Evolutionary conservation across 108 stramenopile genomes (phyloP).

Genomic region (Hondaea fermentalgiana): DNA sequence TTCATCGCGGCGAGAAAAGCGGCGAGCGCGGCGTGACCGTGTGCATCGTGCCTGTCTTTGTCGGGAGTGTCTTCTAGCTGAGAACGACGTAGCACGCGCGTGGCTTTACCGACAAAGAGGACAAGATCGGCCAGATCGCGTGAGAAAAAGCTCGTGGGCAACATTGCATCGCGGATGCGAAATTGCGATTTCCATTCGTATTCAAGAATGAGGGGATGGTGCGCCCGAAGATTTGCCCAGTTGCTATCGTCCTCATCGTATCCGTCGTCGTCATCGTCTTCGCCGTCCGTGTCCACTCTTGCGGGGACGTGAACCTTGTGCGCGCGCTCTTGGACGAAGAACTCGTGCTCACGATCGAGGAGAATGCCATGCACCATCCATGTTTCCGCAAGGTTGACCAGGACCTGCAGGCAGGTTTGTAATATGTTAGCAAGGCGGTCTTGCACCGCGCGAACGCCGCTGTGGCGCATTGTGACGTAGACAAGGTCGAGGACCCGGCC

Average conservation of each 20-base stretch:
- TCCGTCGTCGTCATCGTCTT: not conserved
- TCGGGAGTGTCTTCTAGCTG: not conserved
- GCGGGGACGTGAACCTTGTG: not conserved
- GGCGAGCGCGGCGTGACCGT: not conserved
- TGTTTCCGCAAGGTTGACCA: not conserved
- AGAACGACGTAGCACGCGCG: not conserved
- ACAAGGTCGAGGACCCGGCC: not conserved
- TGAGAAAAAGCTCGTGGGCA: not conserved
- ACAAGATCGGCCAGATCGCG: not conserved
- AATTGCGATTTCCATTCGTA: conserved; percentile 13
- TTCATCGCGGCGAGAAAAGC: not conserved
- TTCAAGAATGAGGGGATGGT: not conserved
- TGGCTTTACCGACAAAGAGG: not conserved
- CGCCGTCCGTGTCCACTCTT: not conserved
- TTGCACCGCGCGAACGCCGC: not conserved
- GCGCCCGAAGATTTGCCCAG: not conserved
- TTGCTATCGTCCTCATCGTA: not conserved
- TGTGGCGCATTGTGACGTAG: not conserved
- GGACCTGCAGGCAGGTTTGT: not conserved
- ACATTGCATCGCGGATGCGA: not conserved
- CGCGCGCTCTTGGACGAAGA: not conserved
- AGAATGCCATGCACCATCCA: not conserved
- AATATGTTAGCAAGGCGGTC: not conserved
- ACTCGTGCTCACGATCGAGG: not conserved
- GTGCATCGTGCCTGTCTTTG: not conserved